Evolutionary conservation across 768 basidiomycete genomes (phyloP).

Genomic region (Tubosaeta sp.): DNA sequence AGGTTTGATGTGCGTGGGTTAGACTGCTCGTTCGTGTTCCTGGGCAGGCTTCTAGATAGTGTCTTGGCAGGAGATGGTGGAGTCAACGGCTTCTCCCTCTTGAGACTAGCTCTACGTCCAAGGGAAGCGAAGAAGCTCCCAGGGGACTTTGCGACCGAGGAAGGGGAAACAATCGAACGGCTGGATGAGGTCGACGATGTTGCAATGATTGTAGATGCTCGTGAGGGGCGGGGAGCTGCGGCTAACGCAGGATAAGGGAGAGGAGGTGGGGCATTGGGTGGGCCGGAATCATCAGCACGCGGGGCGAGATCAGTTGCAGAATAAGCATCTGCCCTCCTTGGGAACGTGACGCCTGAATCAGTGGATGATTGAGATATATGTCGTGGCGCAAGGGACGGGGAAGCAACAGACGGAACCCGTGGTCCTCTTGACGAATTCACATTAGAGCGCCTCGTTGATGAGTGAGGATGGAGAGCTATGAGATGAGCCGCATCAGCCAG

Average conservation of each 20-base stretch:
- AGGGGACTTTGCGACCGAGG: slow-evolving; percentile 38
- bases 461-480: slow-evolving; percentile 18
- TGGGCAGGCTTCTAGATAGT: slow-evolving; percentile 36
- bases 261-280: slow-evolving; percentile 51
- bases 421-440: slow-evolving; percentile 19
- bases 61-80: slow-evolving; percentile 33
- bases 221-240: slow-evolving; percentile 26
- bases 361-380: slow-evolving; percentile 70
- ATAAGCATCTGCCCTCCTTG: slow-evolving; percentile 72
- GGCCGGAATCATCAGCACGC: slow-evolving; percentile 43
- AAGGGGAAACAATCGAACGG: slow-evolving; percentile 44
- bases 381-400: slow-evolving; percentile 52
- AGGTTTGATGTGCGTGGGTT: slow-evolving; percentile 31
- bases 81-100: slow-evolving; percentile 31
- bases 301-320: slow-evolving; percentile 70
- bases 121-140: slow-evolving; percentile 72
- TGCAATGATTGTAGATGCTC: slow-evolving; percentile 31
- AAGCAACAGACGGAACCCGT: slow-evolving; percentile 35
- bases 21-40: slow-evolving; percentile 21
- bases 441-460: slow-evolving; percentile 25
- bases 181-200: slow-evolving; percentile 44
- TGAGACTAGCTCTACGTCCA: slow-evolving; percentile 63
- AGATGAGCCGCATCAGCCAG: slow-evolving; percentile 3
- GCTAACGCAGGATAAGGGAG: slow-evolving; percentile 78
- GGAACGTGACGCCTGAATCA: slow-evolving; percentile 75